Evolutionary conservation across 2,329 filamentous ascomycete genomes (phyloP).

Genomic region (Pseudogymnoascus sp.): DNA sequence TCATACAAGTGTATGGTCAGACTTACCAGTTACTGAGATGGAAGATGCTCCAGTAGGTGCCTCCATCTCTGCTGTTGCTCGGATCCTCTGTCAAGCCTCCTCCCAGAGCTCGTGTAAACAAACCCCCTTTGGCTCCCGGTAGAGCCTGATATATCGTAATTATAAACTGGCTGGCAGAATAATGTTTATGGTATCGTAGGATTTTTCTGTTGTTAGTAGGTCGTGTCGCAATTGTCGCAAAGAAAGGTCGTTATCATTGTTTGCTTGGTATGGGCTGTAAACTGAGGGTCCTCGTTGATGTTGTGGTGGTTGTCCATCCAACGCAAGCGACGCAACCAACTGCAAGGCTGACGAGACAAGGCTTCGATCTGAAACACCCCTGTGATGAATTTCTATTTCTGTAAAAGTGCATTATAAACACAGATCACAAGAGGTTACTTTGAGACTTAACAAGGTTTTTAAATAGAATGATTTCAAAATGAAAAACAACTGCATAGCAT

Average conservation of each 20-base stretch:
- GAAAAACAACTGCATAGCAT: neutral
- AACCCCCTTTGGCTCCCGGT: neutral
- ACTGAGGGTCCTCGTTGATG: constrained; percentile 8
- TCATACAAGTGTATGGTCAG: neutral
- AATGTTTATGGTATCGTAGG: neutral
- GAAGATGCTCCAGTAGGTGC: constrained; percentile 25
- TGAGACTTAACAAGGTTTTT: neutral
- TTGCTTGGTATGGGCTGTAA: constrained; percentile 8
- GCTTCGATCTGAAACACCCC: neutral
- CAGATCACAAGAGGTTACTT: neutral
- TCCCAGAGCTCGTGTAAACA: constrained; percentile 2
- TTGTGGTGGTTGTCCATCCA: constrained; percentile 5
- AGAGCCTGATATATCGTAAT: neutral
- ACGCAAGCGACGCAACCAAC: constrained; percentile 7
- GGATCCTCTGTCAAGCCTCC: constrained; percentile 2
- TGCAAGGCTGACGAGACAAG: neutral
- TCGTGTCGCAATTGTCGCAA: constrained; percentile 7
- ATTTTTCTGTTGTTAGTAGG: constrained; percentile 4
- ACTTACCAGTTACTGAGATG: constrained; percentile 29
- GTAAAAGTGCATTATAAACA: neutral
- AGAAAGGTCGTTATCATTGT: constrained; percentile 7
- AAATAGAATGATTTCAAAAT: neutral
- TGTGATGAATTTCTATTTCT: neutral
- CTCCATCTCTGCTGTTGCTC: constrained; percentile 9
- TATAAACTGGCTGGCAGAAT: neutral